phyloP scores from a whole-genome alignment of 352 stramenopile genomes.

The Globisporangium radiosum region DNA sequence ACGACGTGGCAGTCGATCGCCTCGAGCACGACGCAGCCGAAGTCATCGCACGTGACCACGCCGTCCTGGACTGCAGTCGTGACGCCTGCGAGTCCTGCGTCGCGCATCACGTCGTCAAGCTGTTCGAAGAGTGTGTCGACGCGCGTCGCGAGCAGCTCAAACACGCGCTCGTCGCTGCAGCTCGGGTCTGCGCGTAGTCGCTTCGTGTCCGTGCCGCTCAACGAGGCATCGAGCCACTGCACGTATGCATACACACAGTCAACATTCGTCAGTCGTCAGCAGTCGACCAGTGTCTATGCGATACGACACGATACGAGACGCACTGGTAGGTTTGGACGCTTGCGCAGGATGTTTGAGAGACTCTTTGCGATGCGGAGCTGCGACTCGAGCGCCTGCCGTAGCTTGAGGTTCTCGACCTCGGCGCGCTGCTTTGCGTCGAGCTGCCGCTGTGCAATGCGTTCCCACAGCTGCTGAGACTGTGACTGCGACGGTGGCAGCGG shows the following conservation, averaged over 20 bases:
- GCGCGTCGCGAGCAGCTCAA: not conserved
- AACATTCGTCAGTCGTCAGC: too few relatives aligned
- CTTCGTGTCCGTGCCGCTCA: too few relatives aligned
- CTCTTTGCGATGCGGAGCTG: slow-evolving; percentile 44
- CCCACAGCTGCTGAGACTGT: slow-evolving; percentile 10
- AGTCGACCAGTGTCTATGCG: too few relatives aligned
- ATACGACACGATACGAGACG: not conserved
- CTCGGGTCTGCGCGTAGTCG: too few relatives aligned
- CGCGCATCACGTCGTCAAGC: not conserved
- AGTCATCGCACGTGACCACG: not conserved
- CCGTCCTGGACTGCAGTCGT: not conserved
- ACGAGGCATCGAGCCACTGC: slow-evolving; percentile 6
- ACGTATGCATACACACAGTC: too few relatives aligned
- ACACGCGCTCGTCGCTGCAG: not conserved
- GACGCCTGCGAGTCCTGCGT: not conserved
- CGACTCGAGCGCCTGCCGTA: slow-evolving; percentile 21
- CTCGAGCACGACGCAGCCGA: slow-evolving; percentile 5
- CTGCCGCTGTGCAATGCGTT: slow-evolving; percentile 23
- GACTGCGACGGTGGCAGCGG: not conserved
- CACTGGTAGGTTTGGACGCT: slow-evolving; percentile 10
- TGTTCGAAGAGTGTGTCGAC: not conserved
- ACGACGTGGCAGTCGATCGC: slow-evolving; percentile 1
- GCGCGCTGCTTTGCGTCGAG: slow-evolving; percentile 20
- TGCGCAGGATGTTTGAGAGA: slow-evolving; percentile 40
- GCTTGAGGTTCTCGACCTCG: slow-evolving; percentile 20